Conservation (phyloP, 768 basidiomycete species). For the Neoboletus subvelutipes region DNA sequence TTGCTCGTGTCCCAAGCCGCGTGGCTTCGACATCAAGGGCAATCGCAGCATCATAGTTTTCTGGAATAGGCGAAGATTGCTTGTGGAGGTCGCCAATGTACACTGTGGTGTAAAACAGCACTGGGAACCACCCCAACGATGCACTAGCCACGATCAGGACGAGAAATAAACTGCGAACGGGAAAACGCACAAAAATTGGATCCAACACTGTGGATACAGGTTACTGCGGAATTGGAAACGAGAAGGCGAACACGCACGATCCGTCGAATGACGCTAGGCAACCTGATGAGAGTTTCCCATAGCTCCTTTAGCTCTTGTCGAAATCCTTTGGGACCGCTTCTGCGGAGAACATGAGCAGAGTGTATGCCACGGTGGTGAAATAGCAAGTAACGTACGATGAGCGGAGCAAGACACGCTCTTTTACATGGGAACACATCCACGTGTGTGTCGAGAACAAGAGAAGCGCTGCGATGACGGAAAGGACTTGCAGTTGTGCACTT, state of each 20-base stretch:
- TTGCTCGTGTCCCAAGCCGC: constrained; percentile 77
- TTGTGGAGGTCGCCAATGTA: constrained; percentile 90
- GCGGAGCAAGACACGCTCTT: constrained; percentile 70
- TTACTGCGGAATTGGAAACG: constrained; percentile 9
- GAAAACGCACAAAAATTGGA: constrained; percentile 74
- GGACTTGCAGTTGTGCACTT: constrained; percentile 73
- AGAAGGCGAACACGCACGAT: constrained; percentile 56
- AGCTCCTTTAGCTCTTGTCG: constrained; percentile 57
- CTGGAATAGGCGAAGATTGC: constrained; percentile 36
- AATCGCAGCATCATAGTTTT: constrained; percentile 33
- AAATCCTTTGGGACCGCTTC: constrained; percentile 30
- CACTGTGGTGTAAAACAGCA: constrained; percentile 83
- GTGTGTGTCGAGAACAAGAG: constrained; percentile 67
- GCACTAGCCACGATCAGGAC: constrained; percentile 43
- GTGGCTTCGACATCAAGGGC: constrained; percentile 66
- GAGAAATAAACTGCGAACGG: neutral
- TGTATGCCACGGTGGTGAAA: neutral
- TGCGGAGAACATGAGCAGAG: constrained; percentile 11
- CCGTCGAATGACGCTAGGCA: constrained; percentile 74
- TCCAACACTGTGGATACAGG: constrained; percentile 52
- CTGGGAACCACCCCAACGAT: constrained; percentile 91
- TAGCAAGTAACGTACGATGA: constrained; percentile 25
- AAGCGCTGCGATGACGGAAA: constrained; percentile 71
- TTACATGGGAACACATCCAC: constrained; percentile 57
- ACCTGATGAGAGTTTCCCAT: constrained; percentile 63